Evolutionary conservation across 2,329 filamentous ascomycete genomes (phyloP).

Genomic region (Diaporthe capsici): DNA sequence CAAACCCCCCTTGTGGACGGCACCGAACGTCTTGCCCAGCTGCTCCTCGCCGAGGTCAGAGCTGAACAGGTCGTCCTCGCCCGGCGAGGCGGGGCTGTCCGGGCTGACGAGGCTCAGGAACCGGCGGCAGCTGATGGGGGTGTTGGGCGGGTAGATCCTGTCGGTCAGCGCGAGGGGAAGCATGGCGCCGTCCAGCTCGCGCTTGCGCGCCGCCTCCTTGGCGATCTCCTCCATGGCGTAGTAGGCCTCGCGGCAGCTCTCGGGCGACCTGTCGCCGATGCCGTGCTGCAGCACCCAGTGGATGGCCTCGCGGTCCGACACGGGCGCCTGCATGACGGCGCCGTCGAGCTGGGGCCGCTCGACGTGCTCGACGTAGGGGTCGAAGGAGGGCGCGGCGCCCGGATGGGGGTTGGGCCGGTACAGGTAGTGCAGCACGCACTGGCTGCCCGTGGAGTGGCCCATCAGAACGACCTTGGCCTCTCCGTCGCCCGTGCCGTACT

Average conservation of each 20-base stretch:
- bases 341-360: conserved; percentile 66
- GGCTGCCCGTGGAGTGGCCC: conserved; percentile 78
- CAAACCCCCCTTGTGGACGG: conserved; percentile 53
- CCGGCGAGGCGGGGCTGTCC: conserved; percentile 62
- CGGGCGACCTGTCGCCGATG: conserved; percentile 48
- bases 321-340: conserved; percentile 74
- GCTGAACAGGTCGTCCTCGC: conserved; percentile 76
- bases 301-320: conserved; percentile 71
- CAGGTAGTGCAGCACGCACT: conserved; percentile 76
- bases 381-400: conserved; percentile 41
- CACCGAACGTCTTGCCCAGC: conserved; percentile 69
- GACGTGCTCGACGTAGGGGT: conserved; percentile 49
- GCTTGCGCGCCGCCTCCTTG: conserved; percentile 46
- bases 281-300: conserved; percentile 53
- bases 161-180: conserved; percentile 51
- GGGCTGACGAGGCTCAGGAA: conserved; percentile 62
- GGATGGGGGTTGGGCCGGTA: conserved; percentile 56
- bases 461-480: conserved; percentile 71
- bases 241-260: conserved; percentile 51
- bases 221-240: conserved; percentile 54
- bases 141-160: conserved; percentile 49
- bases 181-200: conserved; percentile 49
- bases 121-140: conserved; percentile 48
- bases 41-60: conserved; percentile 68
- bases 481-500: conserved; percentile 49